Evolutionary conservation across 2,329 filamentous ascomycete species (phyloP).

Genomic region (Penicillium sp.): DNA sequence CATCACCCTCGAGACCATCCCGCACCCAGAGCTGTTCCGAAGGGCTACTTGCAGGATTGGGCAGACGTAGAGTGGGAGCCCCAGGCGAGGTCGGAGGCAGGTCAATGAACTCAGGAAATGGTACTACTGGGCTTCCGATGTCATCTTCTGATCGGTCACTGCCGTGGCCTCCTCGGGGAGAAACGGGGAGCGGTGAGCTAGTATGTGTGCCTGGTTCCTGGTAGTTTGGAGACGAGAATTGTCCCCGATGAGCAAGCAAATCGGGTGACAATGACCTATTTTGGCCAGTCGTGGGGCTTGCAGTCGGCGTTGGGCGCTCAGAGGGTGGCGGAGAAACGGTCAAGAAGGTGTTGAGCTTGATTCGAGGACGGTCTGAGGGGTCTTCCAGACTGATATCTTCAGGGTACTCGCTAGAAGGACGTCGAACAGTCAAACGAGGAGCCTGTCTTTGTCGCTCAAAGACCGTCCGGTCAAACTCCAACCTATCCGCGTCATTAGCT

Average conservation of each 20-base stretch:
- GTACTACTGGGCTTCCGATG: constrained; percentile 45
- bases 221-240: constrained; percentile 36
- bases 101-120: constrained; percentile 66
- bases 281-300: constrained; percentile 25
- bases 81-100: constrained; percentile 45
- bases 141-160: constrained; percentile 7
- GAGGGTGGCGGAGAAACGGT: constrained; percentile 33
- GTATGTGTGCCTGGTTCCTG: constrained; percentile 17
- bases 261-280: constrained; percentile 29
- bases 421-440: constrained; percentile 37
- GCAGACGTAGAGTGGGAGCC: constrained; percentile 51
- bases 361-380: constrained; percentile 15
- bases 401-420: constrained; percentile 27
- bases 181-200: constrained; percentile 25
- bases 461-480: constrained; percentile 40
- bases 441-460: constrained; percentile 21
- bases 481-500: constrained; percentile 49
- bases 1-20: constrained; percentile 24
- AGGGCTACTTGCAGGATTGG: constrained; percentile 41
- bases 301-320: constrained; percentile 23
- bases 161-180: constrained; percentile 23
- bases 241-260: constrained; percentile 40
- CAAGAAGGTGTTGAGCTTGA: constrained; percentile 21
- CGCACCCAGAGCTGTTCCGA: constrained; percentile 25
- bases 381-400: constrained; percentile 11